A percentile compares a stretch with the other conserved stretches of the same genome.
Evolutionary conservation across 2,329 filamentous ascomycete genomes (phyloP).

Genomic region (Ophiosphaerella herpotricha): DNA sequence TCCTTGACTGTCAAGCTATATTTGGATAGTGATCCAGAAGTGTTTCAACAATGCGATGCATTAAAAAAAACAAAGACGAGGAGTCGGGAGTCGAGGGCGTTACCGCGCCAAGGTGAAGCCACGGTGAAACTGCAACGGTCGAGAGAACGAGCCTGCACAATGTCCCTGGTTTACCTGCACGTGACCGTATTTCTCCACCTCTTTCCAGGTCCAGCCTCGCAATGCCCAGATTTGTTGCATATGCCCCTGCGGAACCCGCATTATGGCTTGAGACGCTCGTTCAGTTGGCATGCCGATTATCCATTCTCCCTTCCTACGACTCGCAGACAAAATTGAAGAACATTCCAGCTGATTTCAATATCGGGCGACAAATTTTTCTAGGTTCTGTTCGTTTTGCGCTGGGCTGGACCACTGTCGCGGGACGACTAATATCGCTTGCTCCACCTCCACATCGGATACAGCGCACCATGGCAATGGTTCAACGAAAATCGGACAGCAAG

Average conservation of each 20-base stretch:
- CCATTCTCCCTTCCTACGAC: constrained; percentile 15
- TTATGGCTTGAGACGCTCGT: constrained; percentile 14
- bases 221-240: constrained; percentile 2
- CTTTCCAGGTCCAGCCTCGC: constrained; percentile 4
- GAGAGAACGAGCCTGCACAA: background rate
- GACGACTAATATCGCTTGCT: background rate
- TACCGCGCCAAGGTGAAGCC: constrained; percentile 25
- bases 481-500: constrained; percentile 17
- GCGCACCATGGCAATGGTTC: constrained; percentile 15
- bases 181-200: constrained; percentile 13
- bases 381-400: background rate
- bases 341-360: constrained; percentile 2
- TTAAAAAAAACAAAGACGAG: constrained; percentile 4
- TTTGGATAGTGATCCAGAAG: constrained; percentile 8
- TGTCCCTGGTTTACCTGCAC: constrained; percentile 6
- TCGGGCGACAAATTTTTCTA: background rate
- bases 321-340: constrained; percentile 1
- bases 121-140: constrained; percentile 18
- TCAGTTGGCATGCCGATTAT: constrained; percentile 12
- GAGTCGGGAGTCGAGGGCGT: constrained; percentile 10
- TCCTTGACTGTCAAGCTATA: no score
- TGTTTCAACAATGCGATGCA: constrained; percentile 18
- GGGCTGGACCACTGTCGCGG: background rate
- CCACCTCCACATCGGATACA: background rate
- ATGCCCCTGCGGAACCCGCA: constrained; percentile 11